Base-by-base conservation (phyloP, 1,284 basidiomycete species). In the Tilletia caries region DNA sequence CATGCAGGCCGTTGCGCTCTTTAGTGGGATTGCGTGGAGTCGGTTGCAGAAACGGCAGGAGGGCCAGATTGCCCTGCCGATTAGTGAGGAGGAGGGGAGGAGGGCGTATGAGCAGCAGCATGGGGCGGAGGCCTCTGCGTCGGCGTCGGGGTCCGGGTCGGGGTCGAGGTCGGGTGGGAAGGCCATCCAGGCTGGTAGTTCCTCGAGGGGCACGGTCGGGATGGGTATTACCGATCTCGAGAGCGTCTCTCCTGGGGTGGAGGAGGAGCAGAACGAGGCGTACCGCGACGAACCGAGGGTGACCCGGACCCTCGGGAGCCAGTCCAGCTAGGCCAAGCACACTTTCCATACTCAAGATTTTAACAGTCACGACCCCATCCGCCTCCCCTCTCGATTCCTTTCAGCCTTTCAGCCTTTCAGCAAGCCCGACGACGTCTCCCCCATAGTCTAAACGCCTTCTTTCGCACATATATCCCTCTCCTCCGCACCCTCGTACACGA, bases 111-210 rank as follows among this genome's bases (percentile, higher is more conserved):
- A 46, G 18, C 71, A 71, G 2, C 78, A 78, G 58, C 80, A 54
- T 2, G 81, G 75, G 0, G 77, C 81, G 34, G 68, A 68, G 67
- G 76, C 81, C 70, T 81, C 78, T 76, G 25, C 73, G 73, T 78
- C 41, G 76, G 74, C n/a, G 74, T 20, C 23, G 20, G n/a, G n/a
- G n/a, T n/a, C n/a, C n/a, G n/a, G n/a, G n/a, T n/a, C n/a, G n/a
- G n/a, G n/a, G n/a, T n/a, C n/a, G n/a, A n/a, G 37, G 37, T 29
- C 23, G 20, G 13, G 23, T 12, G 33, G 58, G 27, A 62, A 25
- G 27, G 58, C 58, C 4, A 62, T 62, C 32, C 58, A 62, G 58
- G 58, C 58, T n/a, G 58, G 58, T 15, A 62, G 58, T 29, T 62
- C 58, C 15, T 33, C 2, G 12, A 25, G 58, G 2, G 58, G 58